phyloP scores from a whole-genome alignment of 2,329 filamentous ascomycete genomes.

The Venturia effusa region DNA sequence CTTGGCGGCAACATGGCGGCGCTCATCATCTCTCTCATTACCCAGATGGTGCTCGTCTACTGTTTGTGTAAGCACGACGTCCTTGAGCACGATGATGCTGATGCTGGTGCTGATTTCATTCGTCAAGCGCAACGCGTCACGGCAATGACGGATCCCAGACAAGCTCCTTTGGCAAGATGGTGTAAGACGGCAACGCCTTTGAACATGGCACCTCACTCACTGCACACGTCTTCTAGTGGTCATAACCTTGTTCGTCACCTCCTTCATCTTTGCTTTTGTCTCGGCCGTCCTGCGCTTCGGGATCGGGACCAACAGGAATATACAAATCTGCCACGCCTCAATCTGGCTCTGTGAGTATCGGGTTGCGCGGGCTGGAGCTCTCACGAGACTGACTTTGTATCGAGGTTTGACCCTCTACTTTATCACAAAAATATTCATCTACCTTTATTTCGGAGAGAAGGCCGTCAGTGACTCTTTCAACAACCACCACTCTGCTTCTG shows the following conservation, averaged over 20 bases:
- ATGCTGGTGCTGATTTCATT: too few relatives aligned
- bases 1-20: background rate
- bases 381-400: background rate
- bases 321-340: conserved; percentile 43
- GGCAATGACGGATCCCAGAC: background rate
- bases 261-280: conserved; percentile 48
- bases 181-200: background rate
- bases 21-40: background rate
- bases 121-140: background rate
- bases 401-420: conserved; percentile 46
- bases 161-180: background rate
- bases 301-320: conserved; percentile 43
- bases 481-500: background rate
- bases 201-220: background rate
- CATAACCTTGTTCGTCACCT: conserved; percentile 49
- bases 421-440: conserved; percentile 55
- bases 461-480: conserved; percentile 34
- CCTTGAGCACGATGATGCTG: too few relatives aligned
- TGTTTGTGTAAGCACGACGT: conserved; percentile 3
- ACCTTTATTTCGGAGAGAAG: conserved; percentile 54
- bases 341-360: conserved; percentile 41
- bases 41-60: background rate
- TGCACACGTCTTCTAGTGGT: conserved; percentile 35
- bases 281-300: conserved; percentile 47
- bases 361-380: background rate